These are phyloP conservation scores for Cutaneotrichosporon curvatum DNA, from an alignment of 1,284 basidiomycete species.

Conservation along the genomic window DNA sequence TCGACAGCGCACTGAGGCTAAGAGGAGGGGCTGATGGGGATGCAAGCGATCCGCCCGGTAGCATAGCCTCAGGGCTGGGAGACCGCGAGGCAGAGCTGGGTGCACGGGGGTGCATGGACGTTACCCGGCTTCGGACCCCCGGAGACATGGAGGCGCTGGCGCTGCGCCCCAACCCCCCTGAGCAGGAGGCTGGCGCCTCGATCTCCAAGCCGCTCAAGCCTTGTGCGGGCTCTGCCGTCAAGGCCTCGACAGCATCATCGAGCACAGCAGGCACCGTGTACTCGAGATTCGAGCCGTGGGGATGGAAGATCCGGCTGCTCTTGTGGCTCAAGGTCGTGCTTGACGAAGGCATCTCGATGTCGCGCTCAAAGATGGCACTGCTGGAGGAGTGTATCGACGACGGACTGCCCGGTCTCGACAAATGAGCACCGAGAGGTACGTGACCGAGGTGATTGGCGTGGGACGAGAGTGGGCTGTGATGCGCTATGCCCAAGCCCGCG, in stretches of 20 bases:
- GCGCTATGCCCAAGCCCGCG: no score
- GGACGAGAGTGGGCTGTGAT: no score
- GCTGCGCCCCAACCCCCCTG: slow-evolving; percentile 17
- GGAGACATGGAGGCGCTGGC: slow-evolving; percentile 23
- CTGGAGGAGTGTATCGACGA: slow-evolving; percentile 39
- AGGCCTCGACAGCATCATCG: slow-evolving; percentile 45
- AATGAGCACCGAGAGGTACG: slow-evolving; percentile 1
- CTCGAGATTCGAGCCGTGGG: slow-evolving; percentile 39
- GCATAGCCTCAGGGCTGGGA: slow-evolving; percentile 9
- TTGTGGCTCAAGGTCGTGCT: slow-evolving; percentile 38
- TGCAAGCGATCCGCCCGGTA: not conserved
- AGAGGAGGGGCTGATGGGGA: slow-evolving; percentile 1
- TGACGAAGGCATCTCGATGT: slow-evolving; percentile 39
- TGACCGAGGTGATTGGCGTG: not conserved
- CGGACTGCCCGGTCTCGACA: slow-evolving; percentile 35
- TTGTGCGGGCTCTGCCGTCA: slow-evolving; percentile 23
- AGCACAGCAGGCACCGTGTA: slow-evolving; percentile 43
- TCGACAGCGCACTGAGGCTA: slow-evolving; percentile 2
- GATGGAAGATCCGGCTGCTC: slow-evolving; percentile 31
- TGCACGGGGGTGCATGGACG: slow-evolving; percentile 3
- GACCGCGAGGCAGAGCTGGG: slow-evolving; percentile 5
- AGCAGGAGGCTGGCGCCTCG: slow-evolving; percentile 24
- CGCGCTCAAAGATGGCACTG: slow-evolving; percentile 45
- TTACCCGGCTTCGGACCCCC: slow-evolving; percentile 17
- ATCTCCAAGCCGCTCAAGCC: slow-evolving; percentile 35